Conservation (phyloP, 2,329 filamentous ascomycete genomes). For the Ophiocordyceps polyrhachis-furcata region DNA sequence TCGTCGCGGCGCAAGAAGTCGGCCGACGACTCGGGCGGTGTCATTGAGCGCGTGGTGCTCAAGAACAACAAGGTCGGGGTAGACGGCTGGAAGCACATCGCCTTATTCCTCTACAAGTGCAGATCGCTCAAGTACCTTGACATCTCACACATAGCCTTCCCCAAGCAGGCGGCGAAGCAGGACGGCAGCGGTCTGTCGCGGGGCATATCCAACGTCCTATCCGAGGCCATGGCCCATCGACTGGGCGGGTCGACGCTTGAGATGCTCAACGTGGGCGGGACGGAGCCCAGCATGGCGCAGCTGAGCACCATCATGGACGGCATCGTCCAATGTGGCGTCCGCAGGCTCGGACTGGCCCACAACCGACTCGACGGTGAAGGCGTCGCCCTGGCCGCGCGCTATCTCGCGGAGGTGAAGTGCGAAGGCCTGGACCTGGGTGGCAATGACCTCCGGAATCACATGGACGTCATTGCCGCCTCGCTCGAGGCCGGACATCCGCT, state of each 20-base stretch:
- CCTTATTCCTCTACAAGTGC: slow-evolving; percentile 79
- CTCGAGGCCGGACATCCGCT: slow-evolving; percentile 38
- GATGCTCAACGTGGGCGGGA: slow-evolving; percentile 68
- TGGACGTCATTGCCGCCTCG: slow-evolving; percentile 32
- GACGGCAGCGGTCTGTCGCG: slow-evolving; percentile 15
- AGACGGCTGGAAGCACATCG: slow-evolving; percentile 83
- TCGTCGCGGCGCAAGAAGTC: slow-evolving; percentile 29
- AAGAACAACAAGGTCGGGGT: slow-evolving; percentile 82
- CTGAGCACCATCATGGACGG: slow-evolving; percentile 66
- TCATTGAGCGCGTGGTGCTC: slow-evolving; percentile 70
- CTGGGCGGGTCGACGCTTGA: slow-evolving; percentile 60
- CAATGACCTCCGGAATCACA: slow-evolving; percentile 47
- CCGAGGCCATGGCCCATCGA: slow-evolving; percentile 58
- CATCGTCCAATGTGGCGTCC: slow-evolving; percentile 57
- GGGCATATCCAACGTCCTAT: slow-evolving; percentile 40
- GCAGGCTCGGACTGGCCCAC: slow-evolving; percentile 63
- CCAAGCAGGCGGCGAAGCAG: slow-evolving; percentile 18
- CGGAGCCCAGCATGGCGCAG: slow-evolving; percentile 50
- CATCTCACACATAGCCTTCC: slow-evolving; percentile 69
- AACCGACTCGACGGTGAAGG: slow-evolving; percentile 61
- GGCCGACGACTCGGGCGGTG: slow-evolving; percentile 38
- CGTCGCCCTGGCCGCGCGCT: slow-evolving; percentile 56
- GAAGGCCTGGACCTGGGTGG: slow-evolving; percentile 80
- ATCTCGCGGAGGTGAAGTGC: slow-evolving; percentile 57
- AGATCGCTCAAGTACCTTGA: slow-evolving; percentile 73